A percentile compares a stretch with the other conserved stretches of the same genome.
phyloP scores from a whole-genome alignment of 2,329 filamentous ascomycete species.

The Neurospora sp. region DNA sequence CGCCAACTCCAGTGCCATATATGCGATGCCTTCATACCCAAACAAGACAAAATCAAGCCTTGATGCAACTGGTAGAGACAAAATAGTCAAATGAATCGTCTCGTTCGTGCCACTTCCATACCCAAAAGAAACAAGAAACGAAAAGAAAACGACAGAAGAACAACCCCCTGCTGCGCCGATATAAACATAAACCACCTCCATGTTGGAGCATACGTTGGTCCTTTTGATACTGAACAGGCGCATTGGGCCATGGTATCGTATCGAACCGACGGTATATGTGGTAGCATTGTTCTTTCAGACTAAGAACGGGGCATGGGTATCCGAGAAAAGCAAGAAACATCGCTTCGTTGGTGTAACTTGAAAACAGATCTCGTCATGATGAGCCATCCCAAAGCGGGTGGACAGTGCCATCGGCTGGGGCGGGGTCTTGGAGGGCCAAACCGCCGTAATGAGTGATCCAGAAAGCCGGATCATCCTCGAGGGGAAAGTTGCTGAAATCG shows the following conservation, averaged over 20 bases:
- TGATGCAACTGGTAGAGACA: neutral
- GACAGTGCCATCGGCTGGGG: constrained; percentile 20
- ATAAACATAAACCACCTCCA: constrained; percentile 3
- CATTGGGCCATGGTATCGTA: neutral
- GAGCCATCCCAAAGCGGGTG: constrained; percentile 19
- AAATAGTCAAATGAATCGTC: neutral
- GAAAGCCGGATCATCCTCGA: constrained; percentile 40
- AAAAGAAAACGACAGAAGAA: neutral
- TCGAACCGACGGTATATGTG: neutral
- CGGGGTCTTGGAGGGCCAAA: constrained; percentile 16
- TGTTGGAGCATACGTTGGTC: neutral
- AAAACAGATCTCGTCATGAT: constrained; percentile 9
- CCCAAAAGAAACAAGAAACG: neutral
- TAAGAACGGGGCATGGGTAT: constrained; percentile 10
- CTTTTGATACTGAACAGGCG: neutral
- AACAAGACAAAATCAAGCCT: constrained; percentile 1
- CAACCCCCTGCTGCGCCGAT: constrained; percentile 3
- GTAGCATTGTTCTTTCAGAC: constrained; percentile 1
- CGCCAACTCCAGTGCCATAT: constrained; percentile 2
- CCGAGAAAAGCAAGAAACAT: constrained; percentile 11
- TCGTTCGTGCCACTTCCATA: neutral
- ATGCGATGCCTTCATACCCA: constrained; percentile 2
- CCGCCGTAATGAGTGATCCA: constrained; percentile 39
- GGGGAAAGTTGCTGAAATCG: constrained; percentile 12
- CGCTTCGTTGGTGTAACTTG: constrained; percentile 7